Conservation (phyloP, 441 rosid genomes). For the Codiaeum variegatum region DNA sequence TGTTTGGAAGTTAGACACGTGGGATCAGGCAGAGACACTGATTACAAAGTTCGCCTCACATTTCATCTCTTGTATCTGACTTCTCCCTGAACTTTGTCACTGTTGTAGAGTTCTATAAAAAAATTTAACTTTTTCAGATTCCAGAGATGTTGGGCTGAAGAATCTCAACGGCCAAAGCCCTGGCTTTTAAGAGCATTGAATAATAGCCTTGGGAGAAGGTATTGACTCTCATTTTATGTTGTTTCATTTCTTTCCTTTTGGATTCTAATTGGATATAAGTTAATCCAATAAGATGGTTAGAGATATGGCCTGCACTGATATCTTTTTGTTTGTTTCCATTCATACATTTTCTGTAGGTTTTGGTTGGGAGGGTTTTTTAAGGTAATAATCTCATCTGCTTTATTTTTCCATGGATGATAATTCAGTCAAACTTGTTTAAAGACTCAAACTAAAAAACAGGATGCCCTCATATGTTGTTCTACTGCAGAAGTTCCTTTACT, state of each 20-base stretch:
- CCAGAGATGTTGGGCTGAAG: constrained; percentile 76
- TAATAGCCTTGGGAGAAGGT: constrained; percentile 82
- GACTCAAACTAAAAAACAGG: not conserved
- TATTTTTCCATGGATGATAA: not conserved
- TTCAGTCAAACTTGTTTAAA: constrained; percentile 18
- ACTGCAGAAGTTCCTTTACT: not conserved
- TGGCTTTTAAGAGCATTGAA: constrained; percentile 81
- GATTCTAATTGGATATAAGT: not conserved
- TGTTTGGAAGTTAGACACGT: constrained; percentile 89
- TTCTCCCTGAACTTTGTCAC: constrained; percentile 4
- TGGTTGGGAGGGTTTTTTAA: constrained; percentile 89
- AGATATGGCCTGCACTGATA: constrained; percentile 1
- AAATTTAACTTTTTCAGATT: constrained; percentile 45
- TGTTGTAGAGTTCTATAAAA: constrained; percentile 10
- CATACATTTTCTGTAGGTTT: constrained; percentile 48
- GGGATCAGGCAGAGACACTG: constrained; percentile 83
- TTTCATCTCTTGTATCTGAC: constrained; percentile 21
- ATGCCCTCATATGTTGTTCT: not conserved
- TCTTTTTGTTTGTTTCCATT: constrained; percentile 10
- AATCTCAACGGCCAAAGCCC: constrained; percentile 65
- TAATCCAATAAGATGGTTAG: not conserved
- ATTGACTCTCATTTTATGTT: constrained; percentile 17
- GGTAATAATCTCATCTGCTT: constrained; percentile 39
- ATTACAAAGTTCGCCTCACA: constrained; percentile 45
- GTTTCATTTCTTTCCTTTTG: constrained; percentile 15